Conservation (phyloP, 225 moss, liverwort and hornwort species). For the Rhytidiadelphus loreus region DNA sequence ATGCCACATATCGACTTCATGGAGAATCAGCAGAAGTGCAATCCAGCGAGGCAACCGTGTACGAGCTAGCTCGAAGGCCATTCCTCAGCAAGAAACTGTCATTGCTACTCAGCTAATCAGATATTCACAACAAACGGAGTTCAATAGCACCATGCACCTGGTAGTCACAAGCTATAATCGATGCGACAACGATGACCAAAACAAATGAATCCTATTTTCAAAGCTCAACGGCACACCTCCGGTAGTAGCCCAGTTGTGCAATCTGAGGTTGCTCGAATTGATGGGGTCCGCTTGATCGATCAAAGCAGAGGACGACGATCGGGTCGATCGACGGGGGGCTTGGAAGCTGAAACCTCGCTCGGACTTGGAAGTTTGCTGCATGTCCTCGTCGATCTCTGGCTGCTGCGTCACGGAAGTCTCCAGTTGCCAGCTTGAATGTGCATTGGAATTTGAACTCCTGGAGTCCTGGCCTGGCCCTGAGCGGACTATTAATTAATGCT, state of each 20-base stretch:
- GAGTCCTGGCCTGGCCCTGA: background rate
- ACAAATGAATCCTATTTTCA: background rate
- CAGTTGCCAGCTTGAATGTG: background rate
- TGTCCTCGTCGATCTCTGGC: too few relatives aligned
- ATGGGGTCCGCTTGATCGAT: background rate
- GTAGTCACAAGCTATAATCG: background rate
- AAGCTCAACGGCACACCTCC: background rate
- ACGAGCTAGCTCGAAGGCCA: too few relatives aligned
- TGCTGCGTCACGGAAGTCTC: background rate
- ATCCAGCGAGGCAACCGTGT: background rate
- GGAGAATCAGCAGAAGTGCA: background rate
- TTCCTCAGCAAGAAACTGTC: background rate
- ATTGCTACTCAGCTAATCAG: background rate
- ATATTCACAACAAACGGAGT: background rate
- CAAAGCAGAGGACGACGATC: background rate
- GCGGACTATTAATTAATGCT: background rate
- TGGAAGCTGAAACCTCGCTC: background rate
- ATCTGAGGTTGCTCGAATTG: background rate
- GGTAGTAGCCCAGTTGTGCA: background rate
- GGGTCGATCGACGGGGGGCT: background rate
- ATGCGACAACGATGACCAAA: background rate
- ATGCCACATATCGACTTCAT: too few relatives aligned
- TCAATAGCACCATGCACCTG: background rate
- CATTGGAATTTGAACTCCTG: background rate
- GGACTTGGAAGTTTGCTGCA: background rate